Base-by-base conservation (phyloP, 768 basidiomycete species). In the Psilocybe cubensis region DNA sequence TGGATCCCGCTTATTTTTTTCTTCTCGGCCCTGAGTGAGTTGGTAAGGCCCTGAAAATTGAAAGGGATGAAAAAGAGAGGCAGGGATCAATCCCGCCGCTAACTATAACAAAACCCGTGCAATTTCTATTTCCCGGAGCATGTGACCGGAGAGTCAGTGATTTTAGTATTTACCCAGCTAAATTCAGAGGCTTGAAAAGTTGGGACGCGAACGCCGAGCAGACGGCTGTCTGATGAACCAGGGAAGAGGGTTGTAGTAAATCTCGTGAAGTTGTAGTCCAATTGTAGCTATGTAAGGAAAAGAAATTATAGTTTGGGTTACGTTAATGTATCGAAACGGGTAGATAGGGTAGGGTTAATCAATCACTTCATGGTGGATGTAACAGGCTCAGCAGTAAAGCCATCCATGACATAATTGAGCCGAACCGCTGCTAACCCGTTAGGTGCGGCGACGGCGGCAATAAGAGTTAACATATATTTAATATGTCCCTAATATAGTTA, bases 91-190 rank as follows among this genome's bases (percentile, higher is more conserved):
- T n/a, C n/a, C n/a, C 41, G 6, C 18, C 17, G 12, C 17, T 7
- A 20, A 14, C 9, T 21, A 12, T 14, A 23, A 21, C 42, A 3
- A 5, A 21, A n/a, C 23, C 23, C 9, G 28, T 48, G 46, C 46
- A 25, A 48, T 48, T 48, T 48, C 46, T 48, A 48, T 48, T 48
- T 48, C 46, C 46, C 46, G 46, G 28, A 28, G 46, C 46, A 48
- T 48, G 46, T 48, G 46, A 48, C 46, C 46, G 46, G 46, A n/a
- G 44, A 46, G 23, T 20, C 5, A 44, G 20, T 18, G 8, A n/a
- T n/a, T n/a, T n/a, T n/a, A n/a, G n/a, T n/a, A n/a, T n/a, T n/a
- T n/a, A n/a, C n/a, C n/a, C n/a, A n/a, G n/a, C n/a, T n/a, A n/a
- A n/a, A n/a, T n/a, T n/a, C 11, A 21, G 20, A 44, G 42, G 4